A percentile compares a stretch with the other conserved stretches of the same genome.
Conservation (phyloP, 164 flowering plant genomes). For the Echeveria elegans region DNA sequence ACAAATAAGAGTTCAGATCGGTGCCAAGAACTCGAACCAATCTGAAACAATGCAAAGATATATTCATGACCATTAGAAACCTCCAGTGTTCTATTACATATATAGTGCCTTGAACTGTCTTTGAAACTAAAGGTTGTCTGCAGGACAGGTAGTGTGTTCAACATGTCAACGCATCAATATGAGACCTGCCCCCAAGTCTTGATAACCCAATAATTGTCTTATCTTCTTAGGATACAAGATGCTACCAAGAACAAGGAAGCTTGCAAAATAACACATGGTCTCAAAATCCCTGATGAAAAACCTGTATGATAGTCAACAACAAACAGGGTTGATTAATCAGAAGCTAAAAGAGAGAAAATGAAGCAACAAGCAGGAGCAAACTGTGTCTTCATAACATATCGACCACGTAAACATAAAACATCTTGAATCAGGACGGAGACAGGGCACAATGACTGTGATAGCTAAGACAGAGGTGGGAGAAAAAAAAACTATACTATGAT, state of each 20-base stretch:
- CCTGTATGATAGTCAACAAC: background rate
- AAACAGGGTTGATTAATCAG: too few species aligned
- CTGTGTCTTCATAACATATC: background rate
- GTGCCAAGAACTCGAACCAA: background rate
- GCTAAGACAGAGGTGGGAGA: background rate
- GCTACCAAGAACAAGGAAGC: background rate
- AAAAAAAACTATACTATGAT: background rate
- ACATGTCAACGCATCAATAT: background rate
- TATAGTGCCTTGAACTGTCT: background rate
- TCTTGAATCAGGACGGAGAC: background rate
- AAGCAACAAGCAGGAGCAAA: background rate
- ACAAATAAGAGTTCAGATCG: background rate
- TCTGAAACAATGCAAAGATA: background rate
- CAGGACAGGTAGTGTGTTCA: background rate
- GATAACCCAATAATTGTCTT: background rate
- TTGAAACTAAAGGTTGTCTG: background rate
- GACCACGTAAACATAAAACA: background rate
- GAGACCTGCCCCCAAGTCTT: background rate
- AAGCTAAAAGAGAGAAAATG: background rate
- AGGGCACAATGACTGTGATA: too few species aligned
- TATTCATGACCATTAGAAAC: background rate
- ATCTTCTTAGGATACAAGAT: background rate
- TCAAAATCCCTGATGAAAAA: background rate
- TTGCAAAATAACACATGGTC: background rate
- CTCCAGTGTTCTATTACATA: background rate